These are phyloP conservation scores for Acanthamoeba culbertsoni DNA, from an alignment of 208 protist species.

Conservation along the genomic window DNA sequence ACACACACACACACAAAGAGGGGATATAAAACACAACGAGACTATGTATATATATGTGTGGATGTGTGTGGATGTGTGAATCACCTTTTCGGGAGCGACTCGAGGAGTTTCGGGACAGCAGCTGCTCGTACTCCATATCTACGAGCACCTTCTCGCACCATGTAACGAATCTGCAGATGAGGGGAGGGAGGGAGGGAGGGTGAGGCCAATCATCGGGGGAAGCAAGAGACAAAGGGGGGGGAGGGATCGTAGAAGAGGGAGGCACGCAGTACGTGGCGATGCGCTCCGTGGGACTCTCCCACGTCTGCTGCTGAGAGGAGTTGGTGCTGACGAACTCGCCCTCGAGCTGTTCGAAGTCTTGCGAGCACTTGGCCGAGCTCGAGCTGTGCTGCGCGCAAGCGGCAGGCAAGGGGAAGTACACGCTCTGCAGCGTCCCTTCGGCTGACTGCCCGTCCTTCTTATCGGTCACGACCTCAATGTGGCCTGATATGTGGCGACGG, in stretches of 20 bases:
- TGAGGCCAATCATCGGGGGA: neutral
- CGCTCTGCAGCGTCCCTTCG: constrained; percentile 28
- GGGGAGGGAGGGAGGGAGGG: neutral
- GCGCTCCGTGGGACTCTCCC: constrained; percentile 51
- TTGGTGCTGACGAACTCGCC: neutral
- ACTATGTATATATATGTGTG: too few species aligned
- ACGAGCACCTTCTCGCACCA: constrained; percentile 52
- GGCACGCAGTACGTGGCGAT: neutral
- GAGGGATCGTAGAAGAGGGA: neutral
- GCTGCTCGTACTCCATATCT: constrained; percentile 50
- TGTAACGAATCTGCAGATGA: neutral
- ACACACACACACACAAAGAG: neutral
- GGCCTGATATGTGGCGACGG: neutral
- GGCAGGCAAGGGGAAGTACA: constrained; percentile 42
- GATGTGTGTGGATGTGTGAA: too few species aligned
- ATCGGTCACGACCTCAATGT: constrained; percentile 54
- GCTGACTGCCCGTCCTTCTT: neutral
- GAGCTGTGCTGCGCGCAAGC: neutral
- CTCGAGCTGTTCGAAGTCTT: neutral
- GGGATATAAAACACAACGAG: neutral
- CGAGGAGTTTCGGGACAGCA: neutral
- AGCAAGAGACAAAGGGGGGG: neutral
- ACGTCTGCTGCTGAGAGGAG: neutral
- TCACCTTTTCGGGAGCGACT: neutral
- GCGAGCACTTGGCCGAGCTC: neutral